phyloP scores from a whole-genome alignment of 768 basidiomycete species.

The Hypholoma fasciculare region DNA sequence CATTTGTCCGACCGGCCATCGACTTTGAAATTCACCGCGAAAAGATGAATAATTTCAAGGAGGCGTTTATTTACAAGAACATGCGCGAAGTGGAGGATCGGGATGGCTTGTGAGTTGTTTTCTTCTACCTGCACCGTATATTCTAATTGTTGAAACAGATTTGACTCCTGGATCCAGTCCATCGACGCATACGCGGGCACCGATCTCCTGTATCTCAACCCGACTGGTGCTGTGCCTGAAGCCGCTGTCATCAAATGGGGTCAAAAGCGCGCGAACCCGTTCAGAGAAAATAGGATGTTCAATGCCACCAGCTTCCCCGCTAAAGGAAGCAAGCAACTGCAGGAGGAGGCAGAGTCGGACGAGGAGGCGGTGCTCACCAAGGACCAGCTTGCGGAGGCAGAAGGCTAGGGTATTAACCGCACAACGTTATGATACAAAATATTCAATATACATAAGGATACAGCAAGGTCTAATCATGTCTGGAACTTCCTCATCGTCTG shows the following conservation, averaged over 20 bases:
- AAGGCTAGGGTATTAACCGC: conserved; percentile 36
- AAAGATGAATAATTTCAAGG: conserved; percentile 80
- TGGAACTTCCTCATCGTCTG: conserved; percentile 92
- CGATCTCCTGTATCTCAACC: conserved; percentile 79
- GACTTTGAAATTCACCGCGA: conserved; percentile 70
- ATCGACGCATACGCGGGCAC: conserved; percentile 75
- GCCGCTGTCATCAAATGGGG: conserved; percentile 66
- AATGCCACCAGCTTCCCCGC: conserved; percentile 57
- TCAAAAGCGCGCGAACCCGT: conserved; percentile 56
- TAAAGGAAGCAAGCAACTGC: conserved; percentile 28
- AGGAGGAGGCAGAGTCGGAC: conserved; percentile 42
- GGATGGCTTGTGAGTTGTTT: conserved; percentile 62
- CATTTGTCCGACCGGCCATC: conserved; percentile 70
- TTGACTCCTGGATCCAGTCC: conserved; percentile 81
- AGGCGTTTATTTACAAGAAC: conserved; percentile 79
- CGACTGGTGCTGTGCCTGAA: conserved; percentile 73
- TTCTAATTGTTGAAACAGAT: conserved; percentile 39
- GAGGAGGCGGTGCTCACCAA: conserved; percentile 39
- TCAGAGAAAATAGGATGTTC: conserved; percentile 68
- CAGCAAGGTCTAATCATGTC: conserved; percentile 39
- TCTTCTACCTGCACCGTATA: background rate
- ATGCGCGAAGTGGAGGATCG: conserved; percentile 86
- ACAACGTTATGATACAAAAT: conserved; percentile 11
- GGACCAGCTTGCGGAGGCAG: conserved; percentile 49
- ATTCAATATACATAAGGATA: conserved; percentile 1